These are phyloP conservation scores for Chaetomium tenue DNA, from an alignment of 495 filamentous ascomycete genomes.

Conservation along the genomic window DNA sequence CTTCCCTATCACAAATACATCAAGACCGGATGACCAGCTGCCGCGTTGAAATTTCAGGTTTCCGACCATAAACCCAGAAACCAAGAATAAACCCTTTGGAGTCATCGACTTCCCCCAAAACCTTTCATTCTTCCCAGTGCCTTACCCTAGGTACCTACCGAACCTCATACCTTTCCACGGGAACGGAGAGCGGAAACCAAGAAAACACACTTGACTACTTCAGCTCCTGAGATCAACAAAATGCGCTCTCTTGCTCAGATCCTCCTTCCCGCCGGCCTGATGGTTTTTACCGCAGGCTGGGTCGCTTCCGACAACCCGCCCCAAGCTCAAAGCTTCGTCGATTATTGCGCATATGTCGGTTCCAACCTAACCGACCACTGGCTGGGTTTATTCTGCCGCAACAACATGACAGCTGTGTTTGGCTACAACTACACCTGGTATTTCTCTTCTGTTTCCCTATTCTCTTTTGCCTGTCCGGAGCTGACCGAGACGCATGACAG, in stretches of 20 bases:
- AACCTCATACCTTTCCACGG: neutral
- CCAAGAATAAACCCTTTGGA: too few relatives aligned
- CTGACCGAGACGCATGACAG: neutral
- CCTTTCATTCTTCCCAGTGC: neutral
- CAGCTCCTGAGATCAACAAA: neutral
- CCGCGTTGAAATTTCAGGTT: too few relatives aligned
- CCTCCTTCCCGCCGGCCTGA: neutral
- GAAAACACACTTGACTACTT: neutral
- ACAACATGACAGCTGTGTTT: slow-evolving; percentile 20
- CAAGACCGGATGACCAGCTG: too few relatives aligned
- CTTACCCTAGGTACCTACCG: neutral
- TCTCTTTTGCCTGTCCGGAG: neutral
- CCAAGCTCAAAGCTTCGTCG: slow-evolving; percentile 17
- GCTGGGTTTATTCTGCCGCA: slow-evolving; percentile 25
- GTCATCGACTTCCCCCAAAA: too few relatives aligned
- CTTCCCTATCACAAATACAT: too few relatives aligned
- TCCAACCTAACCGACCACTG: slow-evolving; percentile 24
- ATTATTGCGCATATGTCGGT: slow-evolving; percentile 19
- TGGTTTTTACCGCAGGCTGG: neutral
- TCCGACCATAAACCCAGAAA: too few relatives aligned
- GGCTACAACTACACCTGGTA: slow-evolving; percentile 32
- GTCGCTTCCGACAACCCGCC: neutral
- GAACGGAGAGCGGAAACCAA: neutral
- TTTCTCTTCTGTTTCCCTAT: neutral
- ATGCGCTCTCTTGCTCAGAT: slow-evolving; percentile 5